Conservation (phyloP, 306 rosid species). For the Cyclanthera cordifolia region DNA sequence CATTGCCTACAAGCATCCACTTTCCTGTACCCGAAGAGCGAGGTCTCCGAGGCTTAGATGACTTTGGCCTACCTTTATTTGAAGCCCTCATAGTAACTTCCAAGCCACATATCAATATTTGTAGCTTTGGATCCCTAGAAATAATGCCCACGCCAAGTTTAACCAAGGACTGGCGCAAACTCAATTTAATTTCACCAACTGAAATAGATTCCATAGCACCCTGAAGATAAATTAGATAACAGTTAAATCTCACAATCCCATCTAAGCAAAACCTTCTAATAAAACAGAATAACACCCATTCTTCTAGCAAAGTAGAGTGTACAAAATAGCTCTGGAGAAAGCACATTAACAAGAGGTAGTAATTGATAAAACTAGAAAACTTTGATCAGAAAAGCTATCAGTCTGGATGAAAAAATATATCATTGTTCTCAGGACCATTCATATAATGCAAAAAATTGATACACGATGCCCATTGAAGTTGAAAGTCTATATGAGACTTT, state of each 20-base stretch:
- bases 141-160: conserved; percentile 80
- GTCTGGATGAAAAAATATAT: not conserved
- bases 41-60: conserved; percentile 47
- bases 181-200: conserved; percentile 84
- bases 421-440: not conserved
- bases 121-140: conserved; percentile 89
- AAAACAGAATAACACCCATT: conserved; percentile 14
- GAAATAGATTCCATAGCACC: conserved; percentile 86
- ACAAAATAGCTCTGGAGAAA: not conserved
- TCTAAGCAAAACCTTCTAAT: conserved; percentile 14
- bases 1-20: conserved; percentile 80
- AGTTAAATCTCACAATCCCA: conserved; percentile 19
- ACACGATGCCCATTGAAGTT: not conserved
- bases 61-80: conserved; percentile 36
- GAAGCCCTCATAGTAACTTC: conserved; percentile 88
- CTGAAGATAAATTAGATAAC: conserved; percentile 38
- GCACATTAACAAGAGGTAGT: not conserved
- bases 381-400: not conserved
- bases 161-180: conserved; percentile 85
- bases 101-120: conserved; percentile 77
- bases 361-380: not conserved
- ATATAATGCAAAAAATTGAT: not conserved
- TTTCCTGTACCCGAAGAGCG: conserved; percentile 78
- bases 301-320: not conserved
- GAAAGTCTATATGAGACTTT: not conserved